Percentiles rank a stretch among this genome's conserved stretches.
These are phyloP conservation scores for Sistotremastrum niveocremeum DNA, from an alignment of 768 basidiomycete genomes.

Conservation along the genomic window DNA sequence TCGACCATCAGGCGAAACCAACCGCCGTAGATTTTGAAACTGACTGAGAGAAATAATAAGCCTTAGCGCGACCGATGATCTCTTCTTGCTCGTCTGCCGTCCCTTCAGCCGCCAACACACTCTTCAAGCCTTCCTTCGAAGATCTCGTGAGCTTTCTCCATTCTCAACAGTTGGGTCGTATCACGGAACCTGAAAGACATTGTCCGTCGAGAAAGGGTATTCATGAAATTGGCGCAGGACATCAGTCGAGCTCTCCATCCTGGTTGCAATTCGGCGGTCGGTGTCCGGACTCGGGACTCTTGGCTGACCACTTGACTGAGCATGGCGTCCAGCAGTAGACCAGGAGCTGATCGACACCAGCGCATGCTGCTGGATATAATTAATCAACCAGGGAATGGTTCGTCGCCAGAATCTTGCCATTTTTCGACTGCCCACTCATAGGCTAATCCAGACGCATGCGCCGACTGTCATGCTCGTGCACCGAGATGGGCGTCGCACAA, in stretches of 20 bases:
- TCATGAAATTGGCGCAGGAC: conserved; percentile 20
- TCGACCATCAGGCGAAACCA: too few relatives aligned
- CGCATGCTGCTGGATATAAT: conserved; percentile 56
- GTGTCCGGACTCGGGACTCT: background rate
- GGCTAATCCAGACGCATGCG: conserved; percentile 54
- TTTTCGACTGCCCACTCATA: conserved; percentile 2
- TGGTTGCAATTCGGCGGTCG: conserved; percentile 13
- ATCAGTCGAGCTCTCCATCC: background rate
- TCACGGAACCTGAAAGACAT: conserved; percentile 41
- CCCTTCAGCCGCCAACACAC: too few relatives aligned
- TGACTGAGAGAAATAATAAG: conserved; percentile 4
- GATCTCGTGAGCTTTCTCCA: too few relatives aligned
- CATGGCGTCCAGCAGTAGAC: background rate
- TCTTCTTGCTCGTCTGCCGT: background rate
- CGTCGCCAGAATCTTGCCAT: conserved; percentile 11
- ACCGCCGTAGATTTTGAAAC: background rate
- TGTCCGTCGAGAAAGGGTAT: conserved; percentile 45
- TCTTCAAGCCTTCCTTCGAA: too few relatives aligned
- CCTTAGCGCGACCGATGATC: conserved; percentile 3
- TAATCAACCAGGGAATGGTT: conserved; percentile 69
- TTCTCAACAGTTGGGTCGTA: background rate
- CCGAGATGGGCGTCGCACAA: conserved; percentile 88
- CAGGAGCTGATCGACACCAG: conserved; percentile 43
- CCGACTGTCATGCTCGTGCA: conserved; percentile 78
- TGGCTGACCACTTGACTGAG: background rate